Conservation (phyloP, 371 early-diverging fungal species). For the Zancudomyces culisetae region DNA sequence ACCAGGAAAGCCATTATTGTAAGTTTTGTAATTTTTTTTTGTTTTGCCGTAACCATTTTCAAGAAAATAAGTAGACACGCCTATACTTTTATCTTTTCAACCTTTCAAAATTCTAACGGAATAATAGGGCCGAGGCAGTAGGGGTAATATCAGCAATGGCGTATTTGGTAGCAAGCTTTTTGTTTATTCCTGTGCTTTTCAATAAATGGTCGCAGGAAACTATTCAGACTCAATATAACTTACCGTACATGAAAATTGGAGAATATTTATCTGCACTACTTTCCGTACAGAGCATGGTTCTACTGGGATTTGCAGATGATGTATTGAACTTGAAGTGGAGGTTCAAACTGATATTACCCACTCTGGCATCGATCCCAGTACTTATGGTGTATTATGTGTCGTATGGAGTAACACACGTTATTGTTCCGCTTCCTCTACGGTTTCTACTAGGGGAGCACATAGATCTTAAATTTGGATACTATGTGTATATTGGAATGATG, state of each 20-base stretch:
- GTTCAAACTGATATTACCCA: slow-evolving; percentile 86
- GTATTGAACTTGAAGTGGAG: slow-evolving; percentile 91
- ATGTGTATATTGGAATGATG: slow-evolving; percentile 74
- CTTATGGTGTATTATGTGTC: slow-evolving; percentile 85
- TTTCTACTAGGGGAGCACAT: slow-evolving; percentile 44
- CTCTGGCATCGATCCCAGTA: slow-evolving; percentile 80
- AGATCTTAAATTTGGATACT: slow-evolving; percentile 78
- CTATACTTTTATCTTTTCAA: neutral
- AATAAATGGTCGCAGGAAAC: slow-evolving; percentile 37
- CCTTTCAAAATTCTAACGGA: slow-evolving; percentile 18
- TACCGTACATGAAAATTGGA: slow-evolving; percentile 36
- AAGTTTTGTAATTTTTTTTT: slow-evolving; percentile 18
- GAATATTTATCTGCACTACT: slow-evolving; percentile 73
- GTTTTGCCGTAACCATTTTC: neutral
- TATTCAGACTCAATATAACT: neutral
- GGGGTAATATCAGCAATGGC: slow-evolving; percentile 48
- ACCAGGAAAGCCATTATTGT: slow-evolving; percentile 39
- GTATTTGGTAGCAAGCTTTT: slow-evolving; percentile 67
- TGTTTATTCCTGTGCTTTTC: slow-evolving; percentile 86
- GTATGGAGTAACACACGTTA: slow-evolving; percentile 67
- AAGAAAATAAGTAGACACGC: neutral
- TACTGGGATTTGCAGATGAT: slow-evolving; percentile 96
- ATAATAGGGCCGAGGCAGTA: slow-evolving; percentile 51
- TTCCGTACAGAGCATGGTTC: slow-evolving; percentile 79
- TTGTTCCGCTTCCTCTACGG: slow-evolving; percentile 67